These are phyloP conservation scores for Ascobolus immersus DNA, from an alignment of 495 filamentous ascomycete genomes.

Conservation along the genomic window DNA sequence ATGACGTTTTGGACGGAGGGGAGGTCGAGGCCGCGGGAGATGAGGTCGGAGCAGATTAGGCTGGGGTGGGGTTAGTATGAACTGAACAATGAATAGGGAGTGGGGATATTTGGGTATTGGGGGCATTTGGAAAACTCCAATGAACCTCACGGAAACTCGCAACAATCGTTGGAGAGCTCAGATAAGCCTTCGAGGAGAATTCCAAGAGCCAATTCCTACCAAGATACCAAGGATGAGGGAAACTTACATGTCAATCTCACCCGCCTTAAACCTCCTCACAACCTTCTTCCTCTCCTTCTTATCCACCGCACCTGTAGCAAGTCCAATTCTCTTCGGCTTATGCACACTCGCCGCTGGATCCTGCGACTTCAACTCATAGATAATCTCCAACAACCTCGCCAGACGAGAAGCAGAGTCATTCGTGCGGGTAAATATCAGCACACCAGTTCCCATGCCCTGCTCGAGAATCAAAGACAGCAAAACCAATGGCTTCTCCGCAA, in stretches of 20 bases:
- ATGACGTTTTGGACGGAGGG: conserved; percentile 54
- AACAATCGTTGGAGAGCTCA: too few species aligned
- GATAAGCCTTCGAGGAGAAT: too few species aligned
- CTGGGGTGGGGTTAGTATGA: conserved; percentile 19
- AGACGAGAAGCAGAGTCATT: conserved; percentile 66
- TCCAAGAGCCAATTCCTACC: too few species aligned
- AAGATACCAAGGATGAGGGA: not conserved
- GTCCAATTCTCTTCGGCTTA: conserved; percentile 5
- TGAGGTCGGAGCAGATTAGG: conserved; percentile 74
- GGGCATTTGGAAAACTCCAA: too few species aligned
- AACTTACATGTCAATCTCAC: conserved; percentile 11
- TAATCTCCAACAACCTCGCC: conserved; percentile 36
- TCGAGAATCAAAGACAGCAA: conserved; percentile 34
- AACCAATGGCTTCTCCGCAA: conserved; percentile 60
- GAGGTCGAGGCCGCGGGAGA: conserved; percentile 78
- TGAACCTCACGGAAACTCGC: too few species aligned
- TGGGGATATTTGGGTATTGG: too few species aligned
- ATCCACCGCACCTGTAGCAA: conserved; percentile 14
- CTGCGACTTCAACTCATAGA: too few species aligned
- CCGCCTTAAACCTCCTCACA: conserved; percentile 9
- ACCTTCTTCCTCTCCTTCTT: conserved; percentile 12
- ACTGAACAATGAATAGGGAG: not conserved
- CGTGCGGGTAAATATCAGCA: conserved; percentile 68
- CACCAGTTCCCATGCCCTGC: conserved; percentile 16
- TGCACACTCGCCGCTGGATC: too few species aligned